Evolutionary conservation across 208 protist species (phyloP), one percentile per base, ranked within the genome.

Genomic region (Wallacemonas sp.): DNA sequence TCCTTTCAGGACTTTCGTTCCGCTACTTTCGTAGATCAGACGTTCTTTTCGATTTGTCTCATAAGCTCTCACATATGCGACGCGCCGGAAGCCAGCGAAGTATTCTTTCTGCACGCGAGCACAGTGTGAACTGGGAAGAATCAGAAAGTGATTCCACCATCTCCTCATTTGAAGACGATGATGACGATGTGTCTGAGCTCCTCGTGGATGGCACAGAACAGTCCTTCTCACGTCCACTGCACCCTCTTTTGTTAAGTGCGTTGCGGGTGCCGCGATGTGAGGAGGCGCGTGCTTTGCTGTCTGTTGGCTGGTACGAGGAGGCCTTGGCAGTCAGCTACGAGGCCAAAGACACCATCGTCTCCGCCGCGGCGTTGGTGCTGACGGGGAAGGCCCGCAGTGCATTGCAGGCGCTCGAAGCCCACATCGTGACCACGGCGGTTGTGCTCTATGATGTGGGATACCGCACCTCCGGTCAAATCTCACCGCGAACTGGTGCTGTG

Each of bases 341-440:
- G 2, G 78, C 80, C 31, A 84, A 83, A 30, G 88, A 91, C 64
- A 59, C 88, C 17, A 15, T 90, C 2, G 73, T 75, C 30, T 86
- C 59, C 67, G 84, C 80, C 2, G 82, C 79, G 2, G 60, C 78
- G 6, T 68, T 88, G 26, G 72, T 75, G 11, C 59, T 91, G 33
- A 71, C 66, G 28, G 83, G 83, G 9, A 68, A 88, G 14, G 64
- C 73, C 2, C 9, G 26, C 9, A 55, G 53, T 26, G 82, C 80
- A 1, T 39, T 94, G 38, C 61, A 74, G 30, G 64, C 79, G 21
- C 41, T 94, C 1, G 84, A 94, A 49, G 70, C 75, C 15, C 86
- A 84, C 66, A 76, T 94, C 34, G 79, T 94, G 11, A 73, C 84
- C 5, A 72, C 77, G 0, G 83, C 77, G 42, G 72, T 83, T 1